phyloP scores from a whole-genome alignment of 208 protist species.

The Vickermania spadyakhi region DNA sequence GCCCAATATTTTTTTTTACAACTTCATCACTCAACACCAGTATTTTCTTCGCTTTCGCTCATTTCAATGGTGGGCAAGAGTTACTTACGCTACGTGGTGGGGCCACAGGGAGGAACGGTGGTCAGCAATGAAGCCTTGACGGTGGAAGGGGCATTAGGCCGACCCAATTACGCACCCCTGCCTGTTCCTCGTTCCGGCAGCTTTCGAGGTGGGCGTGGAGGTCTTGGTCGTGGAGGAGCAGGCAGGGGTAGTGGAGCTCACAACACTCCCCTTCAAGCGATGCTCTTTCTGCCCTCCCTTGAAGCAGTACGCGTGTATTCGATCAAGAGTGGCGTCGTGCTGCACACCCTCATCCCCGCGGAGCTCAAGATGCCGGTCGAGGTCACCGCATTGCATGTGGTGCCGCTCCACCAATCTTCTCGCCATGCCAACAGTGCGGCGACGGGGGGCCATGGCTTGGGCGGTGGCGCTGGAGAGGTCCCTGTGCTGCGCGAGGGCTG shows the following conservation, averaged over 20 bases:
- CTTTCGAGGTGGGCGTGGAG: not conserved
- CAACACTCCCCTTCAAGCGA: conserved; percentile 13
- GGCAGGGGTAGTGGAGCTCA: not conserved
- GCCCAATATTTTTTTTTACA: too few species aligned
- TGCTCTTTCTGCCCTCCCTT: conserved; percentile 72
- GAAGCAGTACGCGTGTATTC: conserved; percentile 81
- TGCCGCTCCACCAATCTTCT: conserved; percentile 15
- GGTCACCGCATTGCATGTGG: conserved; percentile 54
- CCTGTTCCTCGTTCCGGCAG: not conserved
- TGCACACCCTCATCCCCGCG: conserved; percentile 60
- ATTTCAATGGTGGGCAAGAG: conserved; percentile 80
- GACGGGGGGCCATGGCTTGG: not conserved
- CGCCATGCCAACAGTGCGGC: not conserved
- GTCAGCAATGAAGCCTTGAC: conserved; percentile 56
- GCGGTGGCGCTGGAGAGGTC: not conserved
- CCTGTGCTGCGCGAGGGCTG: conserved; percentile 36
- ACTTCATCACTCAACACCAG: too few species aligned
- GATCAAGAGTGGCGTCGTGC: conserved; percentile 55
- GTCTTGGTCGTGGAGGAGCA: not conserved
- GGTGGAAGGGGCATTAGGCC: conserved; percentile 31
- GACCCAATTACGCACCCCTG: conserved; percentile 17
- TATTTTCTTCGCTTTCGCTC: too few species aligned
- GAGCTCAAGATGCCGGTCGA: conserved; percentile 75
- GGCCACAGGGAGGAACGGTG: conserved; percentile 64
- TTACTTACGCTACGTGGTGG: conserved; percentile 80